Base-by-base conservation (phyloP, 371 early-diverging fungal genomes). In the Conidiobolus incongruus region DNA sequence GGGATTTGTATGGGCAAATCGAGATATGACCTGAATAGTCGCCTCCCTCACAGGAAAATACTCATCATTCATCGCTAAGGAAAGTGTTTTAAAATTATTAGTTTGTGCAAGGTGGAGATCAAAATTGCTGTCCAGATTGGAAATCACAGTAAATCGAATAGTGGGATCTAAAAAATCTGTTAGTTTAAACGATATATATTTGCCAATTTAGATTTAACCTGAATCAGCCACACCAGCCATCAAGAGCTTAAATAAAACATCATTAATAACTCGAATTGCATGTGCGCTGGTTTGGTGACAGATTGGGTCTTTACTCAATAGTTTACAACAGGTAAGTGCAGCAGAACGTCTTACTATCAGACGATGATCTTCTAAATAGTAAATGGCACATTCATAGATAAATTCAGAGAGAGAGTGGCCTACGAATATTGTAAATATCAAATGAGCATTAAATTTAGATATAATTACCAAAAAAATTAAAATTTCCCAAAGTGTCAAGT, bases 51-150 rank as follows among this genome's bases (percentile, higher is more conserved):
- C 81, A n/a, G 71, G 70, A 61, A 89, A 92, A 2, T 76, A 70
- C 51, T 92, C 92, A 48, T 96, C 96, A 44, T 90, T 91, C 30
- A 90, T 50, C 0, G 92, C 86, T 41, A 93, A 70, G 52, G 90
- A 82, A 16, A 93, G 49, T 4, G 84, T 72, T 8, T 83, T 77
- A 5, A 92, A 77, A 52, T 87, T 81, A 45, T 91, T 89, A 1
- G 88, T 80, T 51, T 88, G 85, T 5, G 90, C 76, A 15, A 95
- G 59, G 49, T 88, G 85, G 28, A 77, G 72, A 55, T 93, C 91
- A 57, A 95, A 86, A 10, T 75, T 67, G 35, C 72, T 72, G 50
- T 80, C 81, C 30, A 91, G 50, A 0, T 82, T 78, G 0, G 69
- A 68, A 19, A 91, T 58, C 0, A 88, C 87, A 0, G 79, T 75